A percentile compares a stretch with the other conserved stretches of the same genome.
These are phyloP conservation scores for Sanghuangporus sanghuang DNA, from an alignment of 1,284 basidiomycete genomes.

Conservation along the genomic window DNA sequence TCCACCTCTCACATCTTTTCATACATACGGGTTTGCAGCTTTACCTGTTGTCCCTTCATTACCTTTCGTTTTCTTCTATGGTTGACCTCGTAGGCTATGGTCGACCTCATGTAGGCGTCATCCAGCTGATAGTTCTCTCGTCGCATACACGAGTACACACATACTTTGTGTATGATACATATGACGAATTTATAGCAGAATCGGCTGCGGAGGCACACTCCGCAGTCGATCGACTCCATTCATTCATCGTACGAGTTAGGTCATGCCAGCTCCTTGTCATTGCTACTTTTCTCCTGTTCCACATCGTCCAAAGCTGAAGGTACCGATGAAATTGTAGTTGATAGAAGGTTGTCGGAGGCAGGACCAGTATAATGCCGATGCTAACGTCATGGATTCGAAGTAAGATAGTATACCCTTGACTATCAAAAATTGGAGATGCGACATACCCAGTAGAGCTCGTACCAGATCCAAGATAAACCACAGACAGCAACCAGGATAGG, in stretches of 20 bases:
- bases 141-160: not conserved
- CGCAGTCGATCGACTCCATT: too few species aligned
- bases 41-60: not conserved
- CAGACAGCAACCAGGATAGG: slow-evolving; percentile 19
- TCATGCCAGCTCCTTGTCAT: not conserved
- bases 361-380: slow-evolving; percentile 5
- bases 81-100: not conserved
- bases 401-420: not conserved
- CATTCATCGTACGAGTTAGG: too few species aligned
- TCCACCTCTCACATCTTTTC: not conserved
- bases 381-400: not conserved
- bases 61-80: not conserved
- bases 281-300: not conserved
- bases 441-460: slow-evolving; percentile 18
- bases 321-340: not conserved
- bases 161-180: not conserved
- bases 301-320: not conserved
- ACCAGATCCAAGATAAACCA: slow-evolving; percentile 20
- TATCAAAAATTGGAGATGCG: not conserved
- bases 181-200: not conserved
- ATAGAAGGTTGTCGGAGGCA: not conserved
- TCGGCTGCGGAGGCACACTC: not conserved
- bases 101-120: not conserved
- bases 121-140: too few species aligned
- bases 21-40: not conserved